Evolutionary conservation across 2,329 filamentous ascomycete species (phyloP).

Genomic region (Didymella segeticola): DNA sequence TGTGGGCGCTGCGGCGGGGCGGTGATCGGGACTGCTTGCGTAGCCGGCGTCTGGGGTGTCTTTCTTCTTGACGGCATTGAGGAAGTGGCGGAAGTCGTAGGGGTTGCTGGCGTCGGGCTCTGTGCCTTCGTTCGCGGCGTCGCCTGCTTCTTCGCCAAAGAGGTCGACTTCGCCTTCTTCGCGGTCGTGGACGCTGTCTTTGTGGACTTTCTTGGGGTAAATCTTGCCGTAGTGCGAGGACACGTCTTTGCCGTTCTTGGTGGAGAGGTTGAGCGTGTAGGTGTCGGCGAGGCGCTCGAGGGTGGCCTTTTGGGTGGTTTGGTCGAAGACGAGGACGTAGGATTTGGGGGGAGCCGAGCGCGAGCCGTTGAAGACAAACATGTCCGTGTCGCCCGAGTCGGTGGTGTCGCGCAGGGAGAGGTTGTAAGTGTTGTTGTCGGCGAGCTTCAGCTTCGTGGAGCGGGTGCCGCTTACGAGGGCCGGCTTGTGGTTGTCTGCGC

Average conservation of each 20-base stretch:
- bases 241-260: slow-evolving; percentile 70
- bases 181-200: slow-evolving; percentile 31
- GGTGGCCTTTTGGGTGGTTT: slow-evolving; percentile 75
- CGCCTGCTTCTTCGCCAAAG: slow-evolving; percentile 39
- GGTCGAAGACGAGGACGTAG: slow-evolving; percentile 74
- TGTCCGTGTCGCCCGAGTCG: slow-evolving; percentile 34
- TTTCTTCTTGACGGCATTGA: slow-evolving; percentile 43
- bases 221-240: slow-evolving; percentile 73
- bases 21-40: slow-evolving; percentile 39
- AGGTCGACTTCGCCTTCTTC: slow-evolving; percentile 37
- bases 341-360: slow-evolving; percentile 42
- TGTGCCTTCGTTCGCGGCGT: slow-evolving; percentile 29
- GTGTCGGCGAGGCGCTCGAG: slow-evolving; percentile 82
- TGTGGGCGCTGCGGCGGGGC: not conserved
- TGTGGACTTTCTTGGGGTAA: slow-evolving; percentile 42
- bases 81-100: slow-evolving; percentile 58
- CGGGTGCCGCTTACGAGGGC: slow-evolving; percentile 39
- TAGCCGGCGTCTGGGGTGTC: slow-evolving; percentile 40
- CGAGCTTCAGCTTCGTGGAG: slow-evolving; percentile 34
- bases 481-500: slow-evolving; percentile 58
- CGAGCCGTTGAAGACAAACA: slow-evolving; percentile 52
- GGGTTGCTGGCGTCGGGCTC: slow-evolving; percentile 55
- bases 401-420: slow-evolving; percentile 40
- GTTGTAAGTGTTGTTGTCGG: slow-evolving; percentile 34
- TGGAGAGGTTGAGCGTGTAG: slow-evolving; percentile 85